Evolutionary conservation across 2,329 filamentous ascomycete species (phyloP), one percentile per base, ranked within the genome.

Genomic region (Teratosphaeria viscida): DNA sequence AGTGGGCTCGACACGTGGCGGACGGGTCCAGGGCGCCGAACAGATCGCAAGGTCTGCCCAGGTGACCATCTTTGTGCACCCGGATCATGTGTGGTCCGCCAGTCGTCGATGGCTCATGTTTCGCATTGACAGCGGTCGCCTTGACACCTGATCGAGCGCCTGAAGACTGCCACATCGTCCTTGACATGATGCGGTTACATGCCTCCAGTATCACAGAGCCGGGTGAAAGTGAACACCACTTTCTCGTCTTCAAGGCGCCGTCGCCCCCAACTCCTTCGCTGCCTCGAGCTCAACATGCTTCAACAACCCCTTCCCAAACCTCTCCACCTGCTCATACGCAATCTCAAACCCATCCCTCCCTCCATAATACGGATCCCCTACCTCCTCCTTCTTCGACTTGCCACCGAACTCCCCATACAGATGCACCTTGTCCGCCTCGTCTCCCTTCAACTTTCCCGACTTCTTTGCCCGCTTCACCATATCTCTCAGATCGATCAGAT

Each of bases 341-440:
- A 81, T 83, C 68, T 88, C 84, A 71, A 97, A 97, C 1, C 90
- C 91, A 66, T 89, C 82, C 3, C 79, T 76, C 12, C 84, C 90
- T n/a, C 90, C 91, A 73, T 97, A 97, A 76, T 97, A 99, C 14
- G 94, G 94, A 73, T 97, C 94, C 60, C 83, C 78, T 8, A 96
- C 85, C 55, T 89, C 82, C 76, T 96, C 89, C 66, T 75, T 63
- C 66, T 75, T 63, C 19, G 60, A 63, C 67, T 71, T 82, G 37
- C 78, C 83, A 3, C 88, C 88, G 69, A 89, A 91, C 67, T 92
- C 88, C 35, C 94, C 94, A 77, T 94, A 97, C 55, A 97, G 76
- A 80, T 74, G 61, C 63, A 77, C 59, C 68, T 74, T 63, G 57
- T 70, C 68, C 65, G 43, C 59, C 60, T 39, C 78, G n/a, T 75